Evolutionary conservation across 768 basidiomycete species (phyloP), one percentile per base, ranked within the genome.

Genomic region (Krasilnikovozyma curviuscula): DNA sequence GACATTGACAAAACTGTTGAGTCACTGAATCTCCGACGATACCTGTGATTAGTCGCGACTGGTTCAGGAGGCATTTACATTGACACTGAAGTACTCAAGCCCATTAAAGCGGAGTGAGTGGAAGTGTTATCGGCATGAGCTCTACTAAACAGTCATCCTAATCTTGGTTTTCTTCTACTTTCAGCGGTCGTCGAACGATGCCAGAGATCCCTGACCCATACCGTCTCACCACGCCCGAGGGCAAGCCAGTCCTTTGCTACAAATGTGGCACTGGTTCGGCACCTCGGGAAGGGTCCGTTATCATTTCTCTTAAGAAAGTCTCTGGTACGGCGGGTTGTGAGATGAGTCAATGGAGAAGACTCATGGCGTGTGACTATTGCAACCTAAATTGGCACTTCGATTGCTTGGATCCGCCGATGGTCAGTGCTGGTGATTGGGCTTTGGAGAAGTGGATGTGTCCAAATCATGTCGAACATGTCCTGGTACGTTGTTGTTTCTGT

Each of bases 371-470:
- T 63, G 93, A 98, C 66, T 83, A 86, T 60, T 98, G 93, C 66
- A 73, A 71, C 52, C 73, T 91, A 38, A 83, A 89, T 62, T 98
- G 91, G 83, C 93, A 98, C 61, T 73, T 95, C 48, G 93, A 97
- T 63, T 98, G 93, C 57, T 70, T 97, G 25, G 80, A 84, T 57
- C 93, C 91, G 14, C 93, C 93, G 7, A 67, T 91, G 50, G 69
- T 79, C 21, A 72, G 78, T 97, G 73, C 93, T 93, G 3, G 72
- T 80, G 12, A 76, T 79, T 49, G 76, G n/a, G n/a, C n/a, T n/a
- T n/a, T 76, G 55, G 82, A 78, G 70, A 93, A 89, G 63, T 98
- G 91, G 89, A 93, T 91, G 88, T 98, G 93, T 64, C 93, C 93
- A 7, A 85, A 91, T 59, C 93, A 98, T 61, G 78, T 77, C n/a